Evolutionary conservation across 371 early-diverging fungal genomes (phyloP).

Genomic region (Antonospora locustae): DNA sequence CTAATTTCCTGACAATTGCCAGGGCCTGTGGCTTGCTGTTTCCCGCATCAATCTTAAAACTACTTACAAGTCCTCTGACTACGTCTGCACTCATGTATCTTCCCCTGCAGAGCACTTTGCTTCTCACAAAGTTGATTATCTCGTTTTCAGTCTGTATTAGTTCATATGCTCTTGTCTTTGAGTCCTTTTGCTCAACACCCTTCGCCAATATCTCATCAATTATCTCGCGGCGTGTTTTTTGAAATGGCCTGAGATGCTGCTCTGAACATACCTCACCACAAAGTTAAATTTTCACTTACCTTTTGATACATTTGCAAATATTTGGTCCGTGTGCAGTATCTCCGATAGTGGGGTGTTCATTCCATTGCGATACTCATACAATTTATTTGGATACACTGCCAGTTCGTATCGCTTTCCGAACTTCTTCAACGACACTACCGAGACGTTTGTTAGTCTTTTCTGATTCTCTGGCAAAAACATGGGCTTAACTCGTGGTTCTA

Average conservation of each 20-base stretch:
- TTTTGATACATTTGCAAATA: conserved; percentile 43
- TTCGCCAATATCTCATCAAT: conserved; percentile 36
- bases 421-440: conserved; percentile 41
- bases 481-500: background rate
- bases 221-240: conserved; percentile 16
- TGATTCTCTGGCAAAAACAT: conserved; percentile 1
- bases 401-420: conserved; percentile 40
- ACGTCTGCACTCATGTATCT: conserved; percentile 5
- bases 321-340: conserved; percentile 36
- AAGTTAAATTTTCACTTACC: too few species aligned
- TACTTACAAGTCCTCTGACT: conserved; percentile 20
- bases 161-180: conserved; percentile 40
- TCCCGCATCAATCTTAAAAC: conserved; percentile 14
- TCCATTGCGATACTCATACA: conserved; percentile 49
- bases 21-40: conserved; percentile 40
- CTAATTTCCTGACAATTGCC: conserved; percentile 41
- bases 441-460: conserved; percentile 49
- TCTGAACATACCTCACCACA: conserved; percentile 31
- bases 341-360: conserved; percentile 14
- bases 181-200: conserved; percentile 46
- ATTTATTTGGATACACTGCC: conserved; percentile 51
- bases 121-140: conserved; percentile 34
- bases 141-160: conserved; percentile 29
- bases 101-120: conserved; percentile 21
- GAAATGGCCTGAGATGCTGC: conserved; percentile 19